These are phyloP conservation scores for Pseudozyma sp. DNA, from an alignment of 1,284 basidiomycete species.

Conservation along the genomic window DNA sequence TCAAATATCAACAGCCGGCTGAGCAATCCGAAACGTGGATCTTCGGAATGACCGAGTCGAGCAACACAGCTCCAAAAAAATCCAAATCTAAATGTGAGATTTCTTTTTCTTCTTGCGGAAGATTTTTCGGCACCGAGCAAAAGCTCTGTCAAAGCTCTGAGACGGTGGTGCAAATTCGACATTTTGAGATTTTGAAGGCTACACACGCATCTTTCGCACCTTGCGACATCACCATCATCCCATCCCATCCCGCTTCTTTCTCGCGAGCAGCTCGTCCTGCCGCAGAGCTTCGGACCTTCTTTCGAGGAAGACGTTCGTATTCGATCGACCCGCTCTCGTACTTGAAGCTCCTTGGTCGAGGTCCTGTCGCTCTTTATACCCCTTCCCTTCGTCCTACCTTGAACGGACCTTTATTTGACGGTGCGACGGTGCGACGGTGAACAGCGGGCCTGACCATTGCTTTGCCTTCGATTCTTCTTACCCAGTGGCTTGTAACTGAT, in stretches of 20 bases:
- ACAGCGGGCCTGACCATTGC: neutral
- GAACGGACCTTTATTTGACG: no score
- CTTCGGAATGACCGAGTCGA: neutral
- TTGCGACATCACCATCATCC: slow-evolving; percentile 37
- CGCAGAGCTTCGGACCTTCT: neutral
- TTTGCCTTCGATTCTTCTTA: no score
- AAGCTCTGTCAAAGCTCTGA: neutral
- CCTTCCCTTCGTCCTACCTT: neutral
- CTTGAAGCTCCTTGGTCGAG: neutral
- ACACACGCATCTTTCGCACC: slow-evolving; percentile 2
- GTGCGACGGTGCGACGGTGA: no score
- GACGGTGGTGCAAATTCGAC: slow-evolving; percentile 26
- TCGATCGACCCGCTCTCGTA: neutral
- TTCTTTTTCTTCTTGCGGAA: neutral
- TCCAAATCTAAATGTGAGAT: slow-evolving; percentile 14
- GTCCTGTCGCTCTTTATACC: neutral
- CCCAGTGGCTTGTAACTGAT: no score
- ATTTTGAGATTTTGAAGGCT: slow-evolving; percentile 28
- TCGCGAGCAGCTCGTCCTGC: neutral
- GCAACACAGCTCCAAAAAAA: neutral
- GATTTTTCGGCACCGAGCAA: slow-evolving; percentile 27
- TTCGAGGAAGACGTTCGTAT: neutral
- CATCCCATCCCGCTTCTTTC: slow-evolving; percentile 1
- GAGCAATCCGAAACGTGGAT: neutral
- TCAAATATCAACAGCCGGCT: neutral